Evolutionary conservation across 345 rosid genomes (phyloP), one percentile per base, ranked within the genome.

Genomic region (Erucastrum elatum): DNA sequence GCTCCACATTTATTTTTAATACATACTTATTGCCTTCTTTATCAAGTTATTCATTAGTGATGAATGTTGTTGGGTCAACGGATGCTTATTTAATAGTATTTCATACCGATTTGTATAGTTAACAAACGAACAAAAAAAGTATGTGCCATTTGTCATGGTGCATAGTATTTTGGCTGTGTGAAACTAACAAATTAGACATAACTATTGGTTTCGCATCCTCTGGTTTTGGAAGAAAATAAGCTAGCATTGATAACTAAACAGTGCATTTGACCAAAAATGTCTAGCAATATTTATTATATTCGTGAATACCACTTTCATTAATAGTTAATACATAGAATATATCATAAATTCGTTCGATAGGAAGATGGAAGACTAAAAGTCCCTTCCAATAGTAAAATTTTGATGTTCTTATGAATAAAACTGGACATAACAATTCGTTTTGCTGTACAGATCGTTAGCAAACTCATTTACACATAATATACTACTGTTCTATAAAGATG

Each of bases 1-100:
- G 60, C 75, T 80, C 49, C 79, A 68, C 41, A 62, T 69, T 64
- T 44, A 2, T 7, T 66, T 41, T 37, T 11, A 13, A 78, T 62
- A 64, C 51, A 15, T 64, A 74, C 55, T 66, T 66, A 66, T 63
- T 74, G 66, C 26, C 39, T 51, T 69, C 63, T 63, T 74, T 31
- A 51, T 10, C 37, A 80, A 68, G 60, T 62, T 26, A 56, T 61
- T 73, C 30, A 46, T 34, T 60, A 68, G 30, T 30, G 26, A 15
- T 41, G 65, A 51, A 59, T 13, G 41, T 13, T 49, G 70, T 79
- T 31, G 30, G 70, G 39, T 72, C 68, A 46, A 44, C 8, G 53
- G 10, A 15, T 66, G 31, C 8, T 58, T 75, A 39, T 35, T 25
- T 35, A 8, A 25, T 21, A 39, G 1, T 46, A 49, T 49, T 39